These are phyloP conservation scores for Paramecium biaurelia DNA, from an alignment of 73 alveolate species.

Conservation along the genomic window DNA sequence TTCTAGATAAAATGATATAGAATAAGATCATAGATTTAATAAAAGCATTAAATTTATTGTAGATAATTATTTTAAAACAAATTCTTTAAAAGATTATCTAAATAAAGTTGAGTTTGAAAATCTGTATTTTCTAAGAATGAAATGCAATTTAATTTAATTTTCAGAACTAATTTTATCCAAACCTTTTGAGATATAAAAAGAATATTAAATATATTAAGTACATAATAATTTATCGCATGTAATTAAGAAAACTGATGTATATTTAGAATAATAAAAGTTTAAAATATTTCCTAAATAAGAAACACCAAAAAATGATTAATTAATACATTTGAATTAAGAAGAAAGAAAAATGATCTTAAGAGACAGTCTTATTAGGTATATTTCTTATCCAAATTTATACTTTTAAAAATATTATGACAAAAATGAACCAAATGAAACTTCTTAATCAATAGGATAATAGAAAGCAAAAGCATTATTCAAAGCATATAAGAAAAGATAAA, in stretches of 20 bases:
- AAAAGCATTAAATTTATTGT: neutral
- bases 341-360: neutral
- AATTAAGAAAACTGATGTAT: neutral
- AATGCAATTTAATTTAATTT: neutral
- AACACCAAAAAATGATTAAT: neutral
- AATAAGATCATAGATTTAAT: neutral
- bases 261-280: neutral
- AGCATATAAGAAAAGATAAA: neutral
- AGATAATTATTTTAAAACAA: neutral
- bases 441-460: neutral
- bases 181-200: neutral
- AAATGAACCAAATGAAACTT: neutral
- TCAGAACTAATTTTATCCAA: neutral
- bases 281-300: neutral
- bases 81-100: neutral
- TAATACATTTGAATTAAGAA: neutral
- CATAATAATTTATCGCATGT: neutral
- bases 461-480: neutral
- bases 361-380: neutral
- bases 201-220: neutral
- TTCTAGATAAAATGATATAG: neutral
- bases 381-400: neutral
- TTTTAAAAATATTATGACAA: neutral
- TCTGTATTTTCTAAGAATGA: neutral
- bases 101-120: neutral